phyloP scores from a whole-genome alignment of 1,284 basidiomycete genomes.

The Mycena sp. region DNA sequence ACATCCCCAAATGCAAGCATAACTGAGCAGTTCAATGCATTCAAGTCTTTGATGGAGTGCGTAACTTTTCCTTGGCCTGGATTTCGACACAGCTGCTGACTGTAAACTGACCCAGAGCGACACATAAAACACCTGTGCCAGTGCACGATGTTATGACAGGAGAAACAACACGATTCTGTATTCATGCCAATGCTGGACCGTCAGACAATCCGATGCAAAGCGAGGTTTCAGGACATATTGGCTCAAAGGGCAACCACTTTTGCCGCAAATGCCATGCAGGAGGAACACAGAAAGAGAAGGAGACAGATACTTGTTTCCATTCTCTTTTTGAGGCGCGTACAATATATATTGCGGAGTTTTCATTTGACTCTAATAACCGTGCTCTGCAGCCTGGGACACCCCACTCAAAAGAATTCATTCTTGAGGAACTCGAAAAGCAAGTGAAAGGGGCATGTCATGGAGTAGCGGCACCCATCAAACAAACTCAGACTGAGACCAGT shows the following conservation, averaged over 20 bases:
- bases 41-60: background rate
- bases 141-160: background rate
- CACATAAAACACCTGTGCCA: background rate
- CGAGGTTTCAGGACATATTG: conserved; percentile 7
- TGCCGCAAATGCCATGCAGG: conserved; percentile 9
- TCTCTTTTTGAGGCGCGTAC: background rate
- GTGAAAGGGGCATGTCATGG: conserved; percentile 25
- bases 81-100: no score
- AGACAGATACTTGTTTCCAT: conserved; percentile 21
- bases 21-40: background rate
- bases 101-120: background rate
- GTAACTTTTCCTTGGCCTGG: background rate
- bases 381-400: background rate
- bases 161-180: background rate
- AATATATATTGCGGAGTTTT: no score
- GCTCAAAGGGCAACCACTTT: background rate
- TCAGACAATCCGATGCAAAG: conserved; percentile 10
- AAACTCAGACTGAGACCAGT: conserved; percentile 37
- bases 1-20: conserved; percentile 12
- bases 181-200: background rate
- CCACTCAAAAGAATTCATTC: no score
- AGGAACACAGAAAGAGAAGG: conserved; percentile 32
- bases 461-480: conserved; percentile 24
- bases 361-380: background rate
- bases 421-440: background rate